Evolutionary conservation across 2,329 filamentous ascomycete species (phyloP), one percentile per base, ranked within the genome.

Genomic region (Arthrinium puccinioides): DNA sequence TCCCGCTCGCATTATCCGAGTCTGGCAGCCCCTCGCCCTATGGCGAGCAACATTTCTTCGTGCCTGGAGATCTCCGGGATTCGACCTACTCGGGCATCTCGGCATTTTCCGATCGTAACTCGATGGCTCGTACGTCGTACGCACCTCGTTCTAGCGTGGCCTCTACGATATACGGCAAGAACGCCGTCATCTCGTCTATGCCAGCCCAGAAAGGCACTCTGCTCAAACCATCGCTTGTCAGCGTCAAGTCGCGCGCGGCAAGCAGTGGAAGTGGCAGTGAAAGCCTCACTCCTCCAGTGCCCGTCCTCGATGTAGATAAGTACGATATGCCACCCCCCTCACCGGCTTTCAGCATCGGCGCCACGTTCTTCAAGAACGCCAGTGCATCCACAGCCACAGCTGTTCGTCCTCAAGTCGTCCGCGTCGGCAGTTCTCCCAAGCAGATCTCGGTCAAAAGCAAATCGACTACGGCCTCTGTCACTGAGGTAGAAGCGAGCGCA

Each of bases 151-250:
- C 75, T 33, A 89, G 85, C 54, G 84, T 97, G 45, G 89, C 88
- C 4, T 95, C 89, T 1, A 96, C 90, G 15, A 87, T 95, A 37
- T 97, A 96, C 56, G 85, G 87, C 47, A 90, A 89, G 65, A 87
- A 94, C 53, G 88, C 87, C 13, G 79, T 94, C 36, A 78, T 95
- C 49, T 88, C 71, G 56, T 84, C 69, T 83, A 45, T 56, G 16
- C 54, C 89, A 1, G 87, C 88, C 1, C 87, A 92, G 53, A 92
- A 88, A 36, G 84, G 87, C 41, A 84, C 90, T 56, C 79, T 88
- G 43, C 85, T 84, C 46, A 94, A 92, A 62, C 87, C 92, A 9
- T 89, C 87, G 24, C 82, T 97, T 55, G 88, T 98, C 56, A 95
- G 87, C 52, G 88, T 98, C 47, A 92, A 87, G 61, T 84, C 84